Evolutionary conservation across 2,329 filamentous ascomycete species (phyloP).

Genomic region (Trichophyton mentagrophytes): DNA sequence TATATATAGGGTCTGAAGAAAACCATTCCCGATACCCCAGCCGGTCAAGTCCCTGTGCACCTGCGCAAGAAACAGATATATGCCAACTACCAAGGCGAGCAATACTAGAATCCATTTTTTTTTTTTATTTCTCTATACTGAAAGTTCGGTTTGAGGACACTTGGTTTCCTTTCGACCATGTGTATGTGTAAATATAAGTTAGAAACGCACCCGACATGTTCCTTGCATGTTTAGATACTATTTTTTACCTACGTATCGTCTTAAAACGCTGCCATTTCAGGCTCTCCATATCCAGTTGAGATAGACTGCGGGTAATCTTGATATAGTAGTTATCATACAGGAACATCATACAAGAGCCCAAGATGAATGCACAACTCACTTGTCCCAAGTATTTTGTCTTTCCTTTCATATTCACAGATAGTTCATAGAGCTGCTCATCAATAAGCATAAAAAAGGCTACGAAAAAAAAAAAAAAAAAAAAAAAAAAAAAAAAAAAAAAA

Average conservation of each 20-base stretch:
- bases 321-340: too few relatives aligned
- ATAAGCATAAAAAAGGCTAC: background rate
- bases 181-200: constrained; percentile 6
- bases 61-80: constrained; percentile 45
- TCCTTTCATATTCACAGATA: background rate
- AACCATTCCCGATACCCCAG: constrained; percentile 60
- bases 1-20: constrained; percentile 61
- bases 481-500: too few relatives aligned
- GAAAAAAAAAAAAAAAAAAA: background rate
- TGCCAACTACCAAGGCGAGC: constrained; percentile 28
- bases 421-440: background rate
- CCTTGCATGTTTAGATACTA: background rate
- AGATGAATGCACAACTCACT: background rate
- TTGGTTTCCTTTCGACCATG: background rate
- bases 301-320: too few relatives aligned
- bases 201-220: background rate
- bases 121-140: background rate
- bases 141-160: too few relatives aligned
- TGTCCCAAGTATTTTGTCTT: background rate
- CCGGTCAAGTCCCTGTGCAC: constrained; percentile 59
- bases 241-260: background rate
- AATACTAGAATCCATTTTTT: constrained; percentile 20
- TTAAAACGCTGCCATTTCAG: too few relatives aligned
- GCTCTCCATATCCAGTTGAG: too few relatives aligned
- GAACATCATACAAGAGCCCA: background rate